Base-by-base conservation (phyloP, 129 eudicot species). In the Solidago caesia region DNA sequence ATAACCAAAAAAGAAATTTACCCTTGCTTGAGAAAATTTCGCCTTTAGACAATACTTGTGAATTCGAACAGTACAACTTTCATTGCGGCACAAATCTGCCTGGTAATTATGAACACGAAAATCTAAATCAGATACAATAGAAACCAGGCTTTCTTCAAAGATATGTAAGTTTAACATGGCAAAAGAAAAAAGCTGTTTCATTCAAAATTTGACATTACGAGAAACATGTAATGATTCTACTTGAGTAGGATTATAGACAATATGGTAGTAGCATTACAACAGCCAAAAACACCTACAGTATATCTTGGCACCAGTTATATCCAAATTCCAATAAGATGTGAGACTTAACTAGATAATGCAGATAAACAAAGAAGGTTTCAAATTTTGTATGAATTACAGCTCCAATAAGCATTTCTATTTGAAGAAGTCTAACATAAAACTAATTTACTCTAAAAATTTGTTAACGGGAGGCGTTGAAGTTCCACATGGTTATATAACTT, bases 51-150 rank as follows among this genome's bases (percentile, higher is more conserved):
- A 90, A 80, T 85, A 86, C 10, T 61, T 64, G 70, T 88, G 97
- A 48, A 88, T 82, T 68, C 98, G 82, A 64, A 85, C 87, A 33
- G 82, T 77, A 73, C 97, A 92, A 5, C 72, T 83, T 74, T 81
- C 96, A 77, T 92, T 92, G 8, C 71, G 71, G 80, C 97, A 92
- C 64, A 79, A 42, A 47, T 92, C 87, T 44, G 94, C 97, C 97
- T 92, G 91, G 27, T 29, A 75, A 63, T 76, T 51, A 59, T 8
- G 67, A 75, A 49, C 39, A 68, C 6, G 9, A 63, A 51, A 16
- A 73, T n/a, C 57, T 48, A 55, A 29, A 52, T 77, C 62, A 84
- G 72, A 63, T 56, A 60, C 52, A 53, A 62, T 10, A 9, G 70
- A 43, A 73, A 29, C 67, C 59, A 6, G n/a, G 64, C 52, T 52